Evolutionary conservation across 129 eudicot species (phyloP).

Genomic region (Lactuca saligna): DNA sequence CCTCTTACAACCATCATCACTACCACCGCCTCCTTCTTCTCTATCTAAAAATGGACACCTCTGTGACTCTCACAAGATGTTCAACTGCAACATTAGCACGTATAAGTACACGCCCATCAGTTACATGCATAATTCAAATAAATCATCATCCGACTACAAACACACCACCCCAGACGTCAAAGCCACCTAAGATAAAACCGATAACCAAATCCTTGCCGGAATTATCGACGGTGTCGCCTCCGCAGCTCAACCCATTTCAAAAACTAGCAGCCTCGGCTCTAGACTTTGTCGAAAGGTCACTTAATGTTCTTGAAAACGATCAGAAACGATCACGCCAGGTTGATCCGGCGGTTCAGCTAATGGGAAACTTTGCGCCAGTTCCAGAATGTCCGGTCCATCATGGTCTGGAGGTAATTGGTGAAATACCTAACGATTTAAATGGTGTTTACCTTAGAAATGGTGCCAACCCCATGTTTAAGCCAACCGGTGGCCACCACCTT

Average conservation of each 20-base stretch:
- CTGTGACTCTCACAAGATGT: conserved; percentile 2
- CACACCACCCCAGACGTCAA: conserved; percentile 17
- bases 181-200: neutral
- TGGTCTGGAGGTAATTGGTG: conserved; percentile 58
- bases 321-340: conserved; percentile 33
- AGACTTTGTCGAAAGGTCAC: conserved; percentile 42
- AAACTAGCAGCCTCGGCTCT: conserved; percentile 48
- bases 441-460: conserved; percentile 77
- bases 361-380: conserved; percentile 76
- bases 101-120: neutral
- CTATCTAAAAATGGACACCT: conserved; percentile 15
- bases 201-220: neutral
- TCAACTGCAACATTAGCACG: neutral
- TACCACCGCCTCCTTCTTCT: neutral
- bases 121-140: conserved; percentile 38
- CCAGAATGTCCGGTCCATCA: conserved; percentile 56
- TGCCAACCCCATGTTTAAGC: conserved; percentile 54
- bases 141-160: conserved; percentile 31
- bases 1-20: neutral
- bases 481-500: conserved; percentile 56
- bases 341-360: conserved; percentile 58
- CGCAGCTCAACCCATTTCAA: conserved; percentile 47
- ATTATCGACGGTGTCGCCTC: conserved; percentile 6
- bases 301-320: conserved; percentile 31
- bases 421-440: conserved; percentile 41